Percentiles rank a stretch among this genome's conserved stretches.
phyloP scores from a whole-genome alignment of 805 yeast species.

The Blastobotrys terrestris region DNA sequence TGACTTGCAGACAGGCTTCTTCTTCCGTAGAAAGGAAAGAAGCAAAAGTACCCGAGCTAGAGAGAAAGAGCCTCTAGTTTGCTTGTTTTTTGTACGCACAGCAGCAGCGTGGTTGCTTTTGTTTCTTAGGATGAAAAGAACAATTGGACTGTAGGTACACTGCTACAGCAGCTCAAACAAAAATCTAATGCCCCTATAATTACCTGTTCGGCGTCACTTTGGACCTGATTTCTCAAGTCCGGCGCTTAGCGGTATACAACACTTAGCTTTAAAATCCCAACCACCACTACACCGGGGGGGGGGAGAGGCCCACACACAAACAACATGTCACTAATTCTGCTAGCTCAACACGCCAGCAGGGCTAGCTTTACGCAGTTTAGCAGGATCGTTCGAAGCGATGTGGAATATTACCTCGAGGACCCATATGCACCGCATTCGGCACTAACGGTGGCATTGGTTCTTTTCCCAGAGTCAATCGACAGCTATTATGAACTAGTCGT shows the following conservation, averaged over 20 bases:
- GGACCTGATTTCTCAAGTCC: no score
- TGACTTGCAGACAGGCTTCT: background rate
- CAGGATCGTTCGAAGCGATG: slow-evolving; percentile 7
- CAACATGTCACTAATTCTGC: background rate
- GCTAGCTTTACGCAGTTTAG: slow-evolving; percentile 9
- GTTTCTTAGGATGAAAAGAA: no score
- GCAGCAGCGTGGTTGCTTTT: no score
- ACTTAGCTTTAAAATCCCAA: background rate
- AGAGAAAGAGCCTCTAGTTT: background rate
- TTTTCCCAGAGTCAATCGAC: slow-evolving; percentile 26
- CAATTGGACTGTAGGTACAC: no score
- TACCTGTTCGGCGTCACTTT: no score
- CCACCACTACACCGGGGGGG: background rate
- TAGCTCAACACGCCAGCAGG: slow-evolving; percentile 11
- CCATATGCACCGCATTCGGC: slow-evolving; percentile 25
- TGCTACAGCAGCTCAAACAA: no score
- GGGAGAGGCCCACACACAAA: no score
- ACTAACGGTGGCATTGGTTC: slow-evolving; percentile 23
- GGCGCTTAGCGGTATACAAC: background rate
- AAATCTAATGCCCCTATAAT: no score
- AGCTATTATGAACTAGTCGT: background rate
- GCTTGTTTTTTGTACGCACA: no score
- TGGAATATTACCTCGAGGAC: slow-evolving; percentile 11
- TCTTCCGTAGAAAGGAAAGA: background rate
- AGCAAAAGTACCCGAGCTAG: background rate